Base-by-base conservation (phyloP, 2,329 filamentous ascomycete genomes). In the Cyclaneusma minus region DNA sequence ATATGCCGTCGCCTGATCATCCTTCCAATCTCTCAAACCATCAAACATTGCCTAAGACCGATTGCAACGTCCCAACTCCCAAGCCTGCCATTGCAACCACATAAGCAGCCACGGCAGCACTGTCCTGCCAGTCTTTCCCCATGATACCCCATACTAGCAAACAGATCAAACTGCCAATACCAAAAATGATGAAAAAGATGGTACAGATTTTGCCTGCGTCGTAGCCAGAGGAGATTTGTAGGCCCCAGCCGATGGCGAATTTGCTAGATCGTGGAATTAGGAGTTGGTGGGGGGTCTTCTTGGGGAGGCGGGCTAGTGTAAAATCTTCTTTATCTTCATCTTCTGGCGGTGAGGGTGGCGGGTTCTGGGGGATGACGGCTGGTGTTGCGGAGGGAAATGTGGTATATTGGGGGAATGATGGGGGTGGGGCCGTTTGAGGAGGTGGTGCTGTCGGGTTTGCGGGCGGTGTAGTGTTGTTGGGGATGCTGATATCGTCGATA, bases 211-310 rank as follows among this genome's bases (percentile, higher is more conserved):
- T 37, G 19, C 22, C 37, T 13, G 24, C 24, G 19, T 40, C 26
- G 34, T 30, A 39, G 8, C 27, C 32, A 16, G 40, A 35, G 4
- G 36, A 29, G 16, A 39, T 36, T 10, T 40, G 32, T 6, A 40
- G 22, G 4, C 37, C 37, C 38, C 38, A 41, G 2, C 37, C 37
- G n/a, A n/a, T n/a, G n/a, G n/a, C n/a, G n/a, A n/a, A n/a, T n/a
- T n/a, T n/a, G n/a, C n/a, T n/a, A n/a, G n/a, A n/a, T n/a, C n/a
- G n/a, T n/a, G n/a, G n/a, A n/a, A n/a, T n/a, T n/a, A n/a, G n/a
- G n/a, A n/a, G n/a, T n/a, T n/a, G n/a, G n/a, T n/a, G n/a, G 16
- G 32, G 33, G 20, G 35, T 38, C 29, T 41, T 41, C 16, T 41
- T 41, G 2, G 37, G 37, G 7, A 39, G 37, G 1, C 38, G 32